A percentile compares a stretch with the other conserved stretches of the same genome.
Conservation (phyloP, 176 grass and related monocot species). For the Raddia distichophylla region DNA sequence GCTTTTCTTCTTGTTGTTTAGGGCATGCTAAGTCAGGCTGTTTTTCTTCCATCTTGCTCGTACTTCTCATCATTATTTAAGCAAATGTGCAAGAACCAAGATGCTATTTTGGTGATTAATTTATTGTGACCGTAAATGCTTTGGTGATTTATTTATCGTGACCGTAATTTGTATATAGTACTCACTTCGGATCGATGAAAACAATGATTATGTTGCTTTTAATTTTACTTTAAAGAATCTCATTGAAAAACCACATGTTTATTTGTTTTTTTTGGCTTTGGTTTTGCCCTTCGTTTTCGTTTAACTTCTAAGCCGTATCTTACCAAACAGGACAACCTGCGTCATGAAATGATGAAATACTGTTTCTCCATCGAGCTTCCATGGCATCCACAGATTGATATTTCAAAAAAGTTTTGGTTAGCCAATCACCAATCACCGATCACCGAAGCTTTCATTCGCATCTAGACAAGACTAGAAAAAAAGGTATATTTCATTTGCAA, state of each 20-base stretch:
- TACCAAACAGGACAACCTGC: too few relatives aligned
- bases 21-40: not conserved
- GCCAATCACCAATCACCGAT: not conserved
- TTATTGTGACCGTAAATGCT: not conserved
- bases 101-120: not conserved
- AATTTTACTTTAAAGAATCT: too few relatives aligned
- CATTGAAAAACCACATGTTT: too few relatives aligned
- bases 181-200: not conserved
- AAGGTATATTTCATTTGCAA: not conserved
- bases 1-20: not conserved
- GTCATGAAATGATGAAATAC: not conserved
- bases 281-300: too few relatives aligned
- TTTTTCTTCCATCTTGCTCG: not conserved
- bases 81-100: not conserved
- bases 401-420: not conserved
- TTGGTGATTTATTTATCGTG: not conserved
- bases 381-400: not conserved
- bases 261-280: too few relatives aligned
- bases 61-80: not conserved
- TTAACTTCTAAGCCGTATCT: too few relatives aligned
- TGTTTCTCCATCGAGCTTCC: not conserved
- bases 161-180: not conserved
- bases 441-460: not conserved
- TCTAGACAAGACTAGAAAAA: not conserved
- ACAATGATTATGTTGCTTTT: too few relatives aligned